A percentile compares a stretch with the other conserved stretches of the same genome.
Evolutionary conservation across 73 alveolate species (phyloP).

Genomic region (Symbiodinium natans): DNA sequence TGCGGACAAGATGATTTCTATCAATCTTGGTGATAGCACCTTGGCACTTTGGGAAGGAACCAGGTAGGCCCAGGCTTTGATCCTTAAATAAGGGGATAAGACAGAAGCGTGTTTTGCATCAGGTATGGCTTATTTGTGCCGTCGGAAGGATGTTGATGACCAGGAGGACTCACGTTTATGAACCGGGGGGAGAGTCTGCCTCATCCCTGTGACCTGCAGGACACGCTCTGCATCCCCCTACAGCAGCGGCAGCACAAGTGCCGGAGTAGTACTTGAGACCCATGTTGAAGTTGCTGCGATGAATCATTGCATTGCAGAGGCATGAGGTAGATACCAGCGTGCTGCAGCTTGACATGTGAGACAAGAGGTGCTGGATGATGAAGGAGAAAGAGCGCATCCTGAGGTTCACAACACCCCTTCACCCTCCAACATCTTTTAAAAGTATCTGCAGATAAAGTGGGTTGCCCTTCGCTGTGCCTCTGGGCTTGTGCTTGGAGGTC

Average conservation of each 20-base stretch:
- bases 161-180: constrained; percentile 5
- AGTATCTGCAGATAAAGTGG: not conserved
- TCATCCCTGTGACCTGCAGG: not conserved
- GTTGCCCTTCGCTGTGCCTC: not conserved
- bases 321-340: no score
- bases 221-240: constrained; percentile 38
- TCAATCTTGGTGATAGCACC: constrained; percentile 48
- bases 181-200: no score
- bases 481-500: not conserved
- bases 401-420: not conserved
- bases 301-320: no score
- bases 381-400: constrained; percentile 86
- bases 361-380: constrained; percentile 83
- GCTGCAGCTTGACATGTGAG: no score
- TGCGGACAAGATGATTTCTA: constrained; percentile 62
- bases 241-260: constrained; percentile 90
- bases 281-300: not conserved
- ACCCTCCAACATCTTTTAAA: not conserved
- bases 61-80: not conserved
- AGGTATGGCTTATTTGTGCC: constrained; percentile 68
- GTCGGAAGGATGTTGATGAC: constrained; percentile 50
- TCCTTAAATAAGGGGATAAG: not conserved
- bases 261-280: not conserved
- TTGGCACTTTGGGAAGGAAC: not conserved
- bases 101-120: not conserved